phyloP scores from a whole-genome alignment of 2,329 filamentous ascomycete species.

The Cytospora piceicola region DNA sequence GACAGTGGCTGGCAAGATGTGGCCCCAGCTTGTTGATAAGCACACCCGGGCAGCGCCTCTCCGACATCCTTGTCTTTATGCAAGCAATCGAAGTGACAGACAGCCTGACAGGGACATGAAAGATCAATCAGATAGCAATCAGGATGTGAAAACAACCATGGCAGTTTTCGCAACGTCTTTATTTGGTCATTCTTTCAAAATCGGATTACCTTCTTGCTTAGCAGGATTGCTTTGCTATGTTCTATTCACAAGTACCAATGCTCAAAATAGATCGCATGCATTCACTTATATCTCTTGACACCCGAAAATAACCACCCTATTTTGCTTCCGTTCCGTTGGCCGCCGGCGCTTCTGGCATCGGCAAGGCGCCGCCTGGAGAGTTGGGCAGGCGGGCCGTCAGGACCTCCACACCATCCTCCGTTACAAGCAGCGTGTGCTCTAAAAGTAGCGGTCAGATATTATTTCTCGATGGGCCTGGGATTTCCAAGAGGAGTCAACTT shows the following conservation, averaged over 20 bases:
- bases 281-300: neutral
- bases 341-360: conserved; percentile 51
- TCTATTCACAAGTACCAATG: neutral
- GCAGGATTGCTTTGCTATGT: neutral
- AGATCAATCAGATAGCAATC: neutral
- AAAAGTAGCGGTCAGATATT: conserved; percentile 1
- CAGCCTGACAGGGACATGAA: neutral
- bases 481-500: conserved; percentile 40
- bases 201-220: neutral
- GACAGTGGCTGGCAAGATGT: conserved; percentile 4
- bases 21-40: neutral
- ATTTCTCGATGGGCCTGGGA: too few species aligned
- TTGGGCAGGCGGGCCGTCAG: conserved; percentile 73
- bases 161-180: neutral
- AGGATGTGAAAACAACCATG: neutral
- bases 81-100: conserved; percentile 1
- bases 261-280: neutral
- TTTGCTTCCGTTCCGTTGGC: conserved; percentile 11
- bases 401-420: conserved; percentile 81
- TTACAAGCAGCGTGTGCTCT: conserved; percentile 85
- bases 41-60: neutral
- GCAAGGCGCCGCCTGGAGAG: conserved; percentile 76
- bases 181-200: neutral
- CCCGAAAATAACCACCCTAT: neutral
- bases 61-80: neutral